Base-by-base conservation (phyloP, 306 rosid genomes). In the Potentilla sterilis region DNA sequence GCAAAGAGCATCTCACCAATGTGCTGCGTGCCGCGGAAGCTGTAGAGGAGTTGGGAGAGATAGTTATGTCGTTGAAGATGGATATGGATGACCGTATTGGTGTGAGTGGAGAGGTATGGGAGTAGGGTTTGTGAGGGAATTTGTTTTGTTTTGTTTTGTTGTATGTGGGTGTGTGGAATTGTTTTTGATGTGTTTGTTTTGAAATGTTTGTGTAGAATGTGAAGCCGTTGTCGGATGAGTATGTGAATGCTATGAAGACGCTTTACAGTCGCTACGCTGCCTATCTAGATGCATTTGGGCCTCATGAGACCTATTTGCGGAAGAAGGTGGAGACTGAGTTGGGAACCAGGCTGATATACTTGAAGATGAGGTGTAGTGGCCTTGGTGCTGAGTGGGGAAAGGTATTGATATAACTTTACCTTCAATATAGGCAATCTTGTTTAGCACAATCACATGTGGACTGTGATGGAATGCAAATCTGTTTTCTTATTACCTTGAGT, bases 271-370 rank as follows among this genome's bases (percentile, higher is more conserved):
- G 97, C 75, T 95, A 92, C 80, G 40, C 68, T 54, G 37, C 97
- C 73, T 95, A 95, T 84, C 86, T 95, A 92, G 92, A 83, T 83
- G 82, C 99, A 64, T 92, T 95, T 82, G 97, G 92, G 74, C 87
- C 93, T 10, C 89, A 90, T 34, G 97, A 95, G 84, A 80, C 37
- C 76, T 95, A 86, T 84, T 86, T 95, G 85, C 83, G 87, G 81
- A 94, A 94, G 93, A 94, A 94, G 85, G 96, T 94, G 67, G 99
- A 95, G 86, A 82, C 79, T 35, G 97, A 95, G 77, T 83, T 95
- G 85, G 99, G 99, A 40, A 57, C 97, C 72, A 86, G 87, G 88
- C 74, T 95, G 97, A 90, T 95, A 77, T 86, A 90, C 84, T 84
- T 95, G 77, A 95, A 95, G 84, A 90, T 95, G 96, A 88, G 99